Percentiles rank a stretch among this genome's conserved stretches.
These are phyloP conservation scores for Xylaria sp. DNA, from an alignment of 495 filamentous ascomycete species.

Conservation along the genomic window DNA sequence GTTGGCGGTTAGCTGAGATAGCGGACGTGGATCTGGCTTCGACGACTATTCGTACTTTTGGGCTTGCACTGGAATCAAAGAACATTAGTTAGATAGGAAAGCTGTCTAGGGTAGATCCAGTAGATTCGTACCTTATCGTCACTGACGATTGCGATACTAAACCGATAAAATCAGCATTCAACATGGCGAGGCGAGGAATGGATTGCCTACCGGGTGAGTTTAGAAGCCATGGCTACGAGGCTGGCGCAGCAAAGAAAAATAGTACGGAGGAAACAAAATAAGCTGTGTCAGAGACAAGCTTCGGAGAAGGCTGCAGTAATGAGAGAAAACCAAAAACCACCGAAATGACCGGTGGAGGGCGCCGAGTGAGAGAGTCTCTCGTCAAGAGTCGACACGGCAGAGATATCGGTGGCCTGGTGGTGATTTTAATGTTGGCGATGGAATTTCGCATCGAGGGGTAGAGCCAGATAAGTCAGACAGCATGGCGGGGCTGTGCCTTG, in stretches of 20 bases:
- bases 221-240: conserved; percentile 45
- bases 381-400: conserved; percentile 12
- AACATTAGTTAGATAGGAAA: conserved; percentile 17
- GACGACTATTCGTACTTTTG: conserved; percentile 61
- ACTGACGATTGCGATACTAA: conserved; percentile 96
- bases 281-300: not conserved
- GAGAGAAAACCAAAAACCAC: not conserved
- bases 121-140: conserved; percentile 81
- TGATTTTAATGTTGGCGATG: not conserved
- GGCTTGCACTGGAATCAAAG: conserved; percentile 81
- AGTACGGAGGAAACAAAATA: not conserved
- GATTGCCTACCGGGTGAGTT: conserved; percentile 45
- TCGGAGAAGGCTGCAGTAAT: not conserved
- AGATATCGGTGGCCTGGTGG: conserved; percentile 18
- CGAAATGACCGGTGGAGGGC: not conserved
- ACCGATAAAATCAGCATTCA: conserved; percentile 29
- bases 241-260: conserved; percentile 19
- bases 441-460: conserved; percentile 26
- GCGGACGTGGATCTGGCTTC: conserved; percentile 42
- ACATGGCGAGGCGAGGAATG: conserved; percentile 6
- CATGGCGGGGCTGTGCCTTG: conserved; percentile 20
- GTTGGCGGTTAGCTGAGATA: conserved; percentile 20
- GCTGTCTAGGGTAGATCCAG: not conserved
- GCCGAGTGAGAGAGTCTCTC: not conserved
- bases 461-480: conserved; percentile 24